These are phyloP conservation scores for Apiosordaria backusii DNA, from an alignment of 495 filamentous ascomycete genomes.

Conservation along the genomic window DNA sequence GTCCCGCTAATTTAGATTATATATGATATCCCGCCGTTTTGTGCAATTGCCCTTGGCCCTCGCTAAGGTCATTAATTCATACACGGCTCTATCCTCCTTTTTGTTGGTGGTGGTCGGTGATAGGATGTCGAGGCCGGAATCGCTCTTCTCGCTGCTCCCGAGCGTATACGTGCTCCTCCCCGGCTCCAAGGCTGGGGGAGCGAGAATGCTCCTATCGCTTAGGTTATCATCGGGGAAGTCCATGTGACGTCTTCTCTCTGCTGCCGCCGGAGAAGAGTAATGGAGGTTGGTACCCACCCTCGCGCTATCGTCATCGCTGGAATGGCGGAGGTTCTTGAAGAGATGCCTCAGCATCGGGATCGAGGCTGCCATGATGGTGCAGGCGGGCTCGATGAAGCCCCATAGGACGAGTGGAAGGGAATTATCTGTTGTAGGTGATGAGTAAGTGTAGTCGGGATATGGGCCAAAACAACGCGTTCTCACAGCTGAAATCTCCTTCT, in stretches of 20 bases:
- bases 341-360: conserved; percentile 30
- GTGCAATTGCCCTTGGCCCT: not conserved
- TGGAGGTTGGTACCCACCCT: not conserved
- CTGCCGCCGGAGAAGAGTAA: not conserved
- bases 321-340: conserved; percentile 10
- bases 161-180: not conserved
- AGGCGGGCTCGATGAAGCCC: conserved; percentile 29
- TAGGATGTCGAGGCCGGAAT: not conserved
- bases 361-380: conserved; percentile 33
- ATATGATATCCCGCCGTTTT: not conserved
- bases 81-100: not conserved
- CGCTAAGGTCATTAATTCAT: not conserved
- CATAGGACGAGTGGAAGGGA: conserved; percentile 25
- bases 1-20: too few relatives aligned
- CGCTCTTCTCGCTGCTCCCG: not conserved
- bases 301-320: not conserved
- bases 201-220: conserved; percentile 2
- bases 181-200: not conserved
- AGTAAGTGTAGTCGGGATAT: not conserved
- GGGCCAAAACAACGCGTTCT: conserved; percentile 1
- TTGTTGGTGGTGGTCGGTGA: not conserved
- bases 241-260: not conserved
- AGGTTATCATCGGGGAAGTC: not conserved
- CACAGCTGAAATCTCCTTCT: conserved; percentile 28
- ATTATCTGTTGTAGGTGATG: conserved; percentile 16